Evolutionary conservation across 2,329 filamentous ascomycete genomes (phyloP), one percentile per base, ranked within the genome.

Genomic region (Monosporascus sp.): DNA sequence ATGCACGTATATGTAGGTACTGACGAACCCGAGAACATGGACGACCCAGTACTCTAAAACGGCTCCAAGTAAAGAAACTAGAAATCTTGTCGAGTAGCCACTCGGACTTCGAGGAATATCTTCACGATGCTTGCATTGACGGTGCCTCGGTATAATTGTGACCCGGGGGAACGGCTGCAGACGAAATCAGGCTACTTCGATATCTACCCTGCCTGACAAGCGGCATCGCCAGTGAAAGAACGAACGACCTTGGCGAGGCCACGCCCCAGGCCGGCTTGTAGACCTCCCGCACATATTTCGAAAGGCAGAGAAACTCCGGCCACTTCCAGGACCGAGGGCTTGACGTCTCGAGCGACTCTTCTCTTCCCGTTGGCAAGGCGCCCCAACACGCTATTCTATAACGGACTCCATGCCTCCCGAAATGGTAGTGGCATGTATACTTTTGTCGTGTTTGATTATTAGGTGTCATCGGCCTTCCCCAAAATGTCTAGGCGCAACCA

Each of bases 381-480:
- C 11, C 31, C 9, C 11, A 35, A 35, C 11, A 35, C 31, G 31
- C 31, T 35, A 35, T 35, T 35, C 31, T 35, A 35, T 14, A 35
- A 35, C 31, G 31, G 43, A 46, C 25, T 27, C 25, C 24, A 5
- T 31, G 43, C 15, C 24, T 25, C 25, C 43, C 43, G 24, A 31
- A 46, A 46, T 46, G 43, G 43, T 46, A 46, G 22, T 31, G n/a
- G 15, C n/a, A 20, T 22, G 20, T 25, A 15, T 44, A 44, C 17
- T 31, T 31, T 46, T 25, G 43, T 27, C 24, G 20, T 18, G 11
- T 46, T 61, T 58, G 61, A 63, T 60, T 58, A 48, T 52, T 52
- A 57, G 62, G 62, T 64, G 54, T 55, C 57, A 63, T 63, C 55
- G 58, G 55, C 53, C 57, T 57, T 58, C 60, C 58, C 58, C 51